Conservation (phyloP, 2,329 filamentous ascomycete species). For the Aciculosporium take region DNA sequence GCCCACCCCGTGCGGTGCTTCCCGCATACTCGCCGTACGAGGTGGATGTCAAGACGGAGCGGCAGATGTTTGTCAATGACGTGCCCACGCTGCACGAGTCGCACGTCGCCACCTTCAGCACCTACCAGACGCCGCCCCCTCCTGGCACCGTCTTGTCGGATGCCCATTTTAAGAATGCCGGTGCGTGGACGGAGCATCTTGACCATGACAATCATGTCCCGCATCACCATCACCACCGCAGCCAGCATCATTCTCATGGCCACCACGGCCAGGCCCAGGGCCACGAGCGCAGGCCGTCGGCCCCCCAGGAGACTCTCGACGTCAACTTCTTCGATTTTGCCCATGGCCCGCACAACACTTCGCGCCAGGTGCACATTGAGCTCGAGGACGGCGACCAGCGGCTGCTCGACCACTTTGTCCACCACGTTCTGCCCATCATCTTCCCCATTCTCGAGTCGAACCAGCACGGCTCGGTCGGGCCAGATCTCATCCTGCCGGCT, state of each 20-base stretch:
- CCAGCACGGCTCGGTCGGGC: conserved; percentile 67
- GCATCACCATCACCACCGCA: conserved; percentile 17
- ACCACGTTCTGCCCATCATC: conserved; percentile 72
- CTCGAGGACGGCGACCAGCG: conserved; percentile 79
- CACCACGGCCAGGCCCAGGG: not conserved
- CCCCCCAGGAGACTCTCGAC: conserved; percentile 51
- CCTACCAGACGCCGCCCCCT: conserved; percentile 67
- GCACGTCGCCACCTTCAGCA: conserved; percentile 82
- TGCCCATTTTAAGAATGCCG: conserved; percentile 37
- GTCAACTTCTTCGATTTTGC: conserved; percentile 75
- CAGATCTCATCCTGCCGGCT: conserved; percentile 73
- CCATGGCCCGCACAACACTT: conserved; percentile 47
- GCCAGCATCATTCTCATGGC: not conserved
- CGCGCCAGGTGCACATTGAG: conserved; percentile 59
- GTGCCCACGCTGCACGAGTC: conserved; percentile 75
- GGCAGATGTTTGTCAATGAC: conserved; percentile 87
- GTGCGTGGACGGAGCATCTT: conserved; percentile 29
- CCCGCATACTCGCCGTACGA: conserved; percentile 65
- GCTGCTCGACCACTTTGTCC: conserved; percentile 80
- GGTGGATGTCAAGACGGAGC: conserved; percentile 89
- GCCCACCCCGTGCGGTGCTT: conserved; percentile 39
- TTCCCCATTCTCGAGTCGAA: conserved; percentile 88
- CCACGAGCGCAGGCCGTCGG: conserved; percentile 42
- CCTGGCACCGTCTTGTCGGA: conserved; percentile 51
- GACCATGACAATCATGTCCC: no score